Evolutionary conservation across 2,329 filamentous ascomycete species (phyloP).

Genomic region (Xylaria multiplex): DNA sequence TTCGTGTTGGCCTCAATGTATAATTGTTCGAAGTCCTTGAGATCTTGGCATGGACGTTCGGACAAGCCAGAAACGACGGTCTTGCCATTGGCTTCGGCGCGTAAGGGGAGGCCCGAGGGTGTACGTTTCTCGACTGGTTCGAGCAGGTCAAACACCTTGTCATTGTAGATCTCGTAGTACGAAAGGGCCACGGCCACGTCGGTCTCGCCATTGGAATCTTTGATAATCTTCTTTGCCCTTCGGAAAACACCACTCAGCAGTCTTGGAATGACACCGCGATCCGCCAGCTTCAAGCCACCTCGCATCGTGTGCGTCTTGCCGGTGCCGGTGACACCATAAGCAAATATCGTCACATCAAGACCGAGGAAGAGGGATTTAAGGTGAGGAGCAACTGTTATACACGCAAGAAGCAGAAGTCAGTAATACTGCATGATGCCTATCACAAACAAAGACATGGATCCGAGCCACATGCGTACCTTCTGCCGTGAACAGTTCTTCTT

Average conservation of each 20-base stretch:
- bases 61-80: constrained; percentile 88
- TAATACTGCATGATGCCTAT: neutral
- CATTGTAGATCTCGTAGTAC: constrained; percentile 98
- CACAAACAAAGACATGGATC: constrained; percentile 10
- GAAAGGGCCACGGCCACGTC: constrained; percentile 79
- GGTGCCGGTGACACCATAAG: constrained; percentile 91
- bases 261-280: constrained; percentile 87
- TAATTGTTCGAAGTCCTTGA: constrained; percentile 89
- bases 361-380: constrained; percentile 92
- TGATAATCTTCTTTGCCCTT: constrained; percentile 83
- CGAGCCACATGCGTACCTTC: constrained; percentile 70
- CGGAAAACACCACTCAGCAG: constrained; percentile 87
- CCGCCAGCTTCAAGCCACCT: constrained; percentile 84
- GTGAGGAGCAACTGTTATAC: constrained; percentile 77
- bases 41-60: constrained; percentile 80
- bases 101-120: constrained; percentile 79
- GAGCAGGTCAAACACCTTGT: constrained; percentile 92
- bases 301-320: constrained; percentile 98
- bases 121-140: constrained; percentile 89
- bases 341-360: constrained; percentile 88
- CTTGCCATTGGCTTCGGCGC: constrained; percentile 87
- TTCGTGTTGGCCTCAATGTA: constrained; percentile 95
- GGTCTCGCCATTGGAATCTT: constrained; percentile 77
- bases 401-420: constrained; percentile 18
- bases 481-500: constrained; percentile 87